phyloP scores from a whole-genome alignment of 2,329 filamentous ascomycete species.

The Macroventuria anomochaeta region DNA sequence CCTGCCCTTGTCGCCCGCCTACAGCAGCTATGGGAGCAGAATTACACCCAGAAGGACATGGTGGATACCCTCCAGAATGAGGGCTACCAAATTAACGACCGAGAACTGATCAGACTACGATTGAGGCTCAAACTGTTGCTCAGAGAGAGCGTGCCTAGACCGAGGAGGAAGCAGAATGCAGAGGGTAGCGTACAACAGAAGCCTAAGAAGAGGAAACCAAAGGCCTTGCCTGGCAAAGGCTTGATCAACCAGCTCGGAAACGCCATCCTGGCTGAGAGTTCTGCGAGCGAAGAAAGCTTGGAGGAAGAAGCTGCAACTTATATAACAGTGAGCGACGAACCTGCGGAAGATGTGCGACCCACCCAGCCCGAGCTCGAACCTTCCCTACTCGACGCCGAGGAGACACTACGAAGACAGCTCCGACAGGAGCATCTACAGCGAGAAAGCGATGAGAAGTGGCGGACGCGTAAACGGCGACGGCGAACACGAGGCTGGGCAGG shows the following conservation, averaged over 20 bases:
- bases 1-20: conserved; percentile 70
- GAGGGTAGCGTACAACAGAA: conserved; percentile 18
- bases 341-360: conserved; percentile 12
- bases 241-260: conserved; percentile 39
- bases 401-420: conserved; percentile 36
- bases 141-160: conserved; percentile 58
- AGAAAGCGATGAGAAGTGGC: conserved; percentile 68
- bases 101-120: conserved; percentile 73
- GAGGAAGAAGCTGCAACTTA: conserved; percentile 15
- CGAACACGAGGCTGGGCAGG: conserved; percentile 72
- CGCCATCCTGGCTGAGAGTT: conserved; percentile 34
- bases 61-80: conserved; percentile 71
- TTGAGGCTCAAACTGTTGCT: conserved; percentile 72
- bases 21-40: conserved; percentile 78
- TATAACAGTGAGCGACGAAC: conserved; percentile 1
- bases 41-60: conserved; percentile 76
- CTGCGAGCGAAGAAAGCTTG: conserved; percentile 24
- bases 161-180: conserved; percentile 54
- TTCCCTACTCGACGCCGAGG: conserved; percentile 29
- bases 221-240: conserved; percentile 22
- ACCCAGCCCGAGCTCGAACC: conserved; percentile 12
- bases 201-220: conserved; percentile 22
- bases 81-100: conserved; percentile 74
- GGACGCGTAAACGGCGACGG: conserved; percentile 69
- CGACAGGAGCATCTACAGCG: conserved; percentile 55